Conservation (phyloP, 805 yeast species). For the Kuraishia cidri region DNA sequence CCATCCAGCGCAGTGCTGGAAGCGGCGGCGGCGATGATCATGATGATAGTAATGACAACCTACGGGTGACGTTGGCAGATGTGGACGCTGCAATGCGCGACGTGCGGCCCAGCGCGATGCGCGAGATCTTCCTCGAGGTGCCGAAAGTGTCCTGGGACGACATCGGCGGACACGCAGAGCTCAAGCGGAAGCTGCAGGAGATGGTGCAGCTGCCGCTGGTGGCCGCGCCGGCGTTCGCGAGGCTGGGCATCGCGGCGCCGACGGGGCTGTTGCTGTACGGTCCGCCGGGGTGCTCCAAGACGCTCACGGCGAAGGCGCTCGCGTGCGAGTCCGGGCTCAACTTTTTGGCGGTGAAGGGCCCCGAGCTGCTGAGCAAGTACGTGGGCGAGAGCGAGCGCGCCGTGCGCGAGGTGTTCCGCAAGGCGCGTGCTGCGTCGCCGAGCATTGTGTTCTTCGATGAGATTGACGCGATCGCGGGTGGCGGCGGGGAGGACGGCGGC, state of each 20-base stretch:
- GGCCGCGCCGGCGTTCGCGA: slow-evolving; percentile 66
- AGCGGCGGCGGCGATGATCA: slow-evolving; percentile 8
- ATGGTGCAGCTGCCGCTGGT: slow-evolving; percentile 89
- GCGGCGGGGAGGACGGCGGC: slow-evolving; percentile 35
- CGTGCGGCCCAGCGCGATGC: slow-evolving; percentile 95
- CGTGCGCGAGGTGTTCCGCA: slow-evolving; percentile 83
- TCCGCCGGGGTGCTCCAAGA: slow-evolving; percentile 97
- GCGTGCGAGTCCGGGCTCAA: slow-evolving; percentile 95
- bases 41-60: slow-evolving; percentile 13
- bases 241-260: slow-evolving; percentile 83
- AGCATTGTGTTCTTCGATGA: slow-evolving; percentile 95
- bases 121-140: slow-evolving; percentile 89
- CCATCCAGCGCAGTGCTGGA: slow-evolving; percentile 57
- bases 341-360: slow-evolving; percentile 93
- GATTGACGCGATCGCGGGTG: slow-evolving; percentile 79
- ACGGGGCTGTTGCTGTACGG: slow-evolving; percentile 91
- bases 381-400: slow-evolving; percentile 96
- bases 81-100: slow-evolving; percentile 66
- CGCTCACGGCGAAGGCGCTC: slow-evolving; percentile 88
- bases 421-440: slow-evolving; percentile 91
- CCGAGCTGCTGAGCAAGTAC: slow-evolving; percentile 87
- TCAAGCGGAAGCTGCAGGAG: slow-evolving; percentile 76
- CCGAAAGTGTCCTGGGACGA: slow-evolving; percentile 92
- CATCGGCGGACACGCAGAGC: slow-evolving; percentile 88
- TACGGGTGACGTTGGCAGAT: slow-evolving; percentile 46